Conservation (phyloP, 164 flowering plant species). For the Sextonia rubra region DNA sequence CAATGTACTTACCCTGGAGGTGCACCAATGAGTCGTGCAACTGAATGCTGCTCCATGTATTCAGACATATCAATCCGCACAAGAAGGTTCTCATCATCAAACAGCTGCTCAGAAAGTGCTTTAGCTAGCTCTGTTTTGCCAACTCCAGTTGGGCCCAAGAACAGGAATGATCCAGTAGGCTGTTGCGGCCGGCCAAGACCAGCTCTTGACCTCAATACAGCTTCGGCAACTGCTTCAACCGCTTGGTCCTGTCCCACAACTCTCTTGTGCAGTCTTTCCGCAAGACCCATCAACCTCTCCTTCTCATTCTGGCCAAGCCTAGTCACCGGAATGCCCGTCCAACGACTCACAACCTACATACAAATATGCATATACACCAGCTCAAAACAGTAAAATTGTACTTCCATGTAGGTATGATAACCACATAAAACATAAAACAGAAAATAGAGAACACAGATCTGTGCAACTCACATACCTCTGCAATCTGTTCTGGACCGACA, state of each 20-base stretch:
- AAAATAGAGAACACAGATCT: not conserved
- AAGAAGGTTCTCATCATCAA: constrained; percentile 77
- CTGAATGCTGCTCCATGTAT: constrained; percentile 96
- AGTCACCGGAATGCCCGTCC: constrained; percentile 94
- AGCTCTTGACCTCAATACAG: constrained; percentile 84
- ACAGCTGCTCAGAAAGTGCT: constrained; percentile 87
- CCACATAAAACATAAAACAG: too few relatives aligned
- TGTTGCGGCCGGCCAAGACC: constrained; percentile 81
- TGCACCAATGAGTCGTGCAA: constrained; percentile 84
- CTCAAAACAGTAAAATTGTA: not conserved
- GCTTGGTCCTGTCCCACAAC: constrained; percentile 91
- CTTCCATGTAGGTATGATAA: not conserved
- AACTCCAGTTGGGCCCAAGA: constrained; percentile 94
- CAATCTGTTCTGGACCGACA: constrained; percentile 83
- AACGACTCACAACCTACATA: constrained; percentile 65
- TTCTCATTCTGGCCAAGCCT: constrained; percentile 81
- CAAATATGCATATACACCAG: not conserved
- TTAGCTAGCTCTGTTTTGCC: constrained; percentile 96
- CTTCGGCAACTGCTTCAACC: constrained; percentile 77
- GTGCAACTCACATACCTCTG: constrained; percentile 31
- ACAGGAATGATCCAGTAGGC: constrained; percentile 82
- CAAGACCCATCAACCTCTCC: constrained; percentile 72
- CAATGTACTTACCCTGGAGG: constrained; percentile 77
- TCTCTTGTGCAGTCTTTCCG: constrained; percentile 70
- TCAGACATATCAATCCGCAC: constrained; percentile 92